A percentile compares a stretch with the other conserved stretches of the same genome.
These are phyloP conservation scores for Eremothecium coryli DNA, from an alignment of 1,139 yeast species.

Conservation along the genomic window DNA sequence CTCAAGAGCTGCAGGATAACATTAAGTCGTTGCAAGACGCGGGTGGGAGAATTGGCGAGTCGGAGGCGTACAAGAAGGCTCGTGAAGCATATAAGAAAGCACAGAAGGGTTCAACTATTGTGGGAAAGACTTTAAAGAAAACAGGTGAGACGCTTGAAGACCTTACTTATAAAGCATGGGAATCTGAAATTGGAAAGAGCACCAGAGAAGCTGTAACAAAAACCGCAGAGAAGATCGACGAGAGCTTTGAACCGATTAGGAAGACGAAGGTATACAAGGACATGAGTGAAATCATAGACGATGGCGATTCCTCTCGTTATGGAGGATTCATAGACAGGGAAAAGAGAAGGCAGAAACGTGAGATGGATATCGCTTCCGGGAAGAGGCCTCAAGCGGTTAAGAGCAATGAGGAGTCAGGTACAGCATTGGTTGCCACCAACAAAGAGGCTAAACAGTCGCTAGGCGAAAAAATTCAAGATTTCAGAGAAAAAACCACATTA, in stretches of 20 bases:
- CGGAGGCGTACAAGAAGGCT: slow-evolving; percentile 88
- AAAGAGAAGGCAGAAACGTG: slow-evolving; percentile 67
- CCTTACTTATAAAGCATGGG: slow-evolving; percentile 92
- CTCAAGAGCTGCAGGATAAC: slow-evolving; percentile 80
- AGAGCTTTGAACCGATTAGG: slow-evolving; percentile 89
- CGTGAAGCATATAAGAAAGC: slow-evolving; percentile 88
- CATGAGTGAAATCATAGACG: slow-evolving; percentile 82
- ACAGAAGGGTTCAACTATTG: slow-evolving; percentile 68
- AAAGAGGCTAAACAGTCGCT: slow-evolving; percentile 64
- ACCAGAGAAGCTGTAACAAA: slow-evolving; percentile 73
- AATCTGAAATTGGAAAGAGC: slow-evolving; percentile 81
- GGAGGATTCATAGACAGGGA: slow-evolving; percentile 92
- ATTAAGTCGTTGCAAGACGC: slow-evolving; percentile 95
- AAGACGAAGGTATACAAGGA: slow-evolving; percentile 84
- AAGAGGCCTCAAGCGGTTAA: slow-evolving; percentile 55
- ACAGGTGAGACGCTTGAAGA: slow-evolving; percentile 94
- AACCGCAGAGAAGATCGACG: slow-evolving; percentile 71
- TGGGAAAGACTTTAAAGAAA: slow-evolving; percentile 74
- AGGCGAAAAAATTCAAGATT: slow-evolving; percentile 59
- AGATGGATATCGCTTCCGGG: slow-evolving; percentile 55
- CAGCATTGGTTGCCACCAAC: slow-evolving; percentile 73
- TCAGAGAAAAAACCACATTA: slow-evolving; percentile 57
- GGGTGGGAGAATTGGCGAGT: slow-evolving; percentile 88
- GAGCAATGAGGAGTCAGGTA: slow-evolving; percentile 81
- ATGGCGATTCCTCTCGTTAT: slow-evolving; percentile 77